Conservation (phyloP, 1,284 basidiomycete species). For the Volvariella volvacea region DNA sequence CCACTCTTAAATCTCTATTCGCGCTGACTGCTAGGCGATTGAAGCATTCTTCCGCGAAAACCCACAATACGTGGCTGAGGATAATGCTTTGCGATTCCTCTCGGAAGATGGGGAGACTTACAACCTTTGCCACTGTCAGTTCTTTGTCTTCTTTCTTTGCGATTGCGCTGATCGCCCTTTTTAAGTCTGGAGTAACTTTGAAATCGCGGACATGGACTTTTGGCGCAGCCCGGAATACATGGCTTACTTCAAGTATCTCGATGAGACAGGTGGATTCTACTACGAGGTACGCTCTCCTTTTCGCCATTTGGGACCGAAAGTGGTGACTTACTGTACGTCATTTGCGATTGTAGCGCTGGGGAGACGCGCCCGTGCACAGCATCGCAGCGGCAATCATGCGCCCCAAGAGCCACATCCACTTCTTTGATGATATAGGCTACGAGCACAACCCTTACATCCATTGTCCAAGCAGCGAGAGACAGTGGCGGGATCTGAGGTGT, state of each 20-base stretch:
- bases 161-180: background rate
- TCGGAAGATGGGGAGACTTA: slow-evolving; percentile 60
- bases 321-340: background rate
- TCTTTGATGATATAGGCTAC: slow-evolving; percentile 61
- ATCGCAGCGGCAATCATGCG: slow-evolving; percentile 66
- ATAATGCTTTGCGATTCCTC: slow-evolving; percentile 68
- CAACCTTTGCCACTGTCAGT: slow-evolving; percentile 70
- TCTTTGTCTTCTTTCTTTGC: slow-evolving; percentile 1
- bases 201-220: slow-evolving; percentile 65
- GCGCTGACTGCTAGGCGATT: slow-evolving; percentile 7
- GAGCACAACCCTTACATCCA: slow-evolving; percentile 40
- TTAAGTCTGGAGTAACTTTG: slow-evolving; percentile 72
- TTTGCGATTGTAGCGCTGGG: slow-evolving; percentile 45
- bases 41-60: slow-evolving; percentile 56
- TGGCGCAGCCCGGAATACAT: slow-evolving; percentile 59
- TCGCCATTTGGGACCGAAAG: background rate
- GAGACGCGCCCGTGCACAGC: slow-evolving; percentile 77
- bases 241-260: slow-evolving; percentile 69
- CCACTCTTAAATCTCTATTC: slow-evolving; percentile 10
- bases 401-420: slow-evolving; percentile 57
- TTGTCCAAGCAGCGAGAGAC: slow-evolving; percentile 37
- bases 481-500: slow-evolving; percentile 39
- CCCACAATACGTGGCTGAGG: slow-evolving; percentile 54
- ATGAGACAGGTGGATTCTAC: slow-evolving; percentile 69
- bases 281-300: slow-evolving; percentile 48